Percentiles rank a stretch among this genome's conserved stretches.
These are phyloP conservation scores for Friedmanniomyces endolithicus DNA, from an alignment of 495 filamentous ascomycete species.

Conservation along the genomic window DNA sequence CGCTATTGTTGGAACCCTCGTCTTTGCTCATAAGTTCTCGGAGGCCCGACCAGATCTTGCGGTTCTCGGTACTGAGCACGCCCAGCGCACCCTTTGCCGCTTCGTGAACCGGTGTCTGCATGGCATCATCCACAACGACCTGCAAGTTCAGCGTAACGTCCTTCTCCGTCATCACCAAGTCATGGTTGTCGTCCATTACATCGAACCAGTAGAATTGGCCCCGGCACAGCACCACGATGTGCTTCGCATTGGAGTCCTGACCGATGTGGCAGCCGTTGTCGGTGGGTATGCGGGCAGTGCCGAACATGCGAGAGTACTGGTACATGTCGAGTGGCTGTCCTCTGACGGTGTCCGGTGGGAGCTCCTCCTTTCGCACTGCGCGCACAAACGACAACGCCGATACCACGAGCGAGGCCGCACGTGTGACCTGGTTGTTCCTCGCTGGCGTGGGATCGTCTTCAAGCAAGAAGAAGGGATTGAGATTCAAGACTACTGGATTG, in stretches of 20 bases:
- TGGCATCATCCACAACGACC: constrained; percentile 81
- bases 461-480: constrained; percentile 95
- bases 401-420: constrained; percentile 81
- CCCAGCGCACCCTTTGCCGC: constrained; percentile 88
- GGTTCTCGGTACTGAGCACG: constrained; percentile 90
- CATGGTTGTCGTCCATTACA: constrained; percentile 84
- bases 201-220: constrained; percentile 99
- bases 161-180: constrained; percentile 94
- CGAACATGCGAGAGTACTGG: constrained; percentile 91
- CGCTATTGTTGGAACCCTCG: constrained; percentile 80
- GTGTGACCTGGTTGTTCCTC: constrained; percentile 88
- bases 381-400: constrained; percentile 87
- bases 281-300: constrained; percentile 87
- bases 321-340: constrained; percentile 89
- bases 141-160: constrained; percentile 86
- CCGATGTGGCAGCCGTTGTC: constrained; percentile 93
- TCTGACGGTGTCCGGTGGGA: constrained; percentile 76
- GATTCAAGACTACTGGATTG: constrained; percentile 91
- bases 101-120: constrained; percentile 79
- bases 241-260: constrained; percentile 77
- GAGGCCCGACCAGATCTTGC: constrained; percentile 86
- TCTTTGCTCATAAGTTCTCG: constrained; percentile 82
- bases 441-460: constrained; percentile 97
- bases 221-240: constrained; percentile 86
- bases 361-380: constrained; percentile 82